These are phyloP conservation scores for Penicillium psychrosexuale DNA, from an alignment of 2,329 filamentous ascomycete species.

Conservation along the genomic window DNA sequence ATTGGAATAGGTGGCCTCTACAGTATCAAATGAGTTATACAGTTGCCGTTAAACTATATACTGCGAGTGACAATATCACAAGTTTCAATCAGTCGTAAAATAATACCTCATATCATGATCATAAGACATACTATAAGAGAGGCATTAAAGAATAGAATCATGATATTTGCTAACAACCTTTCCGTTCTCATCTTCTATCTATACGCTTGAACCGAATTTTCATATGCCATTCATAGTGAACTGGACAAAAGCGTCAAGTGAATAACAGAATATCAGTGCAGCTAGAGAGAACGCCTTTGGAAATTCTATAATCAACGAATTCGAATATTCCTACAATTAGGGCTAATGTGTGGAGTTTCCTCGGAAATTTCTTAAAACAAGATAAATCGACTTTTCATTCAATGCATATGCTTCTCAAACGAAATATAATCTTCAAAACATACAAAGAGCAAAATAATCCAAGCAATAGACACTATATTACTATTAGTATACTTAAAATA, in stretches of 20 bases:
- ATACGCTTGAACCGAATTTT: no score
- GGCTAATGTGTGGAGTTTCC: neutral
- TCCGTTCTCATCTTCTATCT: no score
- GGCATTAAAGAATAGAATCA: no score
- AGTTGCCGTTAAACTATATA: no score
- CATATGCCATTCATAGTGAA: no score
- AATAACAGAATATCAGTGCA: neutral
- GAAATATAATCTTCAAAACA: neutral
- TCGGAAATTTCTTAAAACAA: neutral
- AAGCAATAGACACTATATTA: conserved; percentile 19
- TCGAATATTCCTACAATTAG: neutral
- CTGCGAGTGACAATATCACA: no score
- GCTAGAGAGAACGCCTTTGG: neutral
- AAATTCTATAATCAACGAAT: neutral
- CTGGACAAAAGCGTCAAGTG: neutral
- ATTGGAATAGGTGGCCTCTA: no score
- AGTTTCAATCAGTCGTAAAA: no score
- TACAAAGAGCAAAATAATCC: neutral
- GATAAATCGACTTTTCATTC: neutral
- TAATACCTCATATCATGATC: no score
- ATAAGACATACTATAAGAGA: no score
- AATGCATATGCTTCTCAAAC: neutral
- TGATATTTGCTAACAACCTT: no score
- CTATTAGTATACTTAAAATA: conserved; percentile 17
- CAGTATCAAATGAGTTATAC: no score